A percentile compares a stretch with the other conserved stretches of the same genome.
These are phyloP conservation scores for Termitomyces sp. DNA, from an alignment of 768 basidiomycete species.

Conservation along the genomic window DNA sequence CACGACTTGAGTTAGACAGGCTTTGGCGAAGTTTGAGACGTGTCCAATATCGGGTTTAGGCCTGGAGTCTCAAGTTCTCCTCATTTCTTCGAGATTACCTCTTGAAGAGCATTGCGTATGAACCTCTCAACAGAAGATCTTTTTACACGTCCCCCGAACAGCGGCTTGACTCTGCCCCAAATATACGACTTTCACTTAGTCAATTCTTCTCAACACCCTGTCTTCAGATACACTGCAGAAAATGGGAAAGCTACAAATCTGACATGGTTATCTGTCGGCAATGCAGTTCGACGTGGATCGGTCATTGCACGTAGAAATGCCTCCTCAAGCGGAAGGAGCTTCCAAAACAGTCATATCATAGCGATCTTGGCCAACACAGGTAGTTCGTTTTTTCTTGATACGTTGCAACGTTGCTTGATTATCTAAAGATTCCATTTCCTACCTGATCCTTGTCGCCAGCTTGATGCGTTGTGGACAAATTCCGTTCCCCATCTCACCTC, in stretches of 20 bases:
- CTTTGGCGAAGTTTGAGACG: not conserved
- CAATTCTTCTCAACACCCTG: not conserved
- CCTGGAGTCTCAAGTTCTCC: not conserved
- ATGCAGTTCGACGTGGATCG: not conserved
- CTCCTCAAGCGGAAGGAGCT: not conserved
- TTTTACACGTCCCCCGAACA: constrained; percentile 1
- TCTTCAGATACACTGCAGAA: not conserved
- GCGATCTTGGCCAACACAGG: constrained; percentile 2
- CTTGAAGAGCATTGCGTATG: not conserved
- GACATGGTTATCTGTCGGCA: not conserved
- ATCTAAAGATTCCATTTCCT: not conserved
- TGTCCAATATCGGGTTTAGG: not conserved
- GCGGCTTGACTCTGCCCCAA: not conserved
- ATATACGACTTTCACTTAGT: constrained; percentile 2
- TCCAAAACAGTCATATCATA: not conserved
- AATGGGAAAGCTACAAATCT: not conserved
- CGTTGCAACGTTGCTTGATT: not conserved
- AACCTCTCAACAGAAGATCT: not conserved
- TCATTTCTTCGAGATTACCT: not conserved
- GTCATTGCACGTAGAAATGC: not conserved
- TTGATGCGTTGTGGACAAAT: constrained; percentile 2
- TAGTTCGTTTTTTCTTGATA: not conserved
- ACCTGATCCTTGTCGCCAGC: not conserved
- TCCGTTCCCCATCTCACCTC: constrained; percentile 3
- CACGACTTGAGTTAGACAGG: not conserved